These are phyloP conservation scores for Pleurotus giganteus DNA, from an alignment of 768 basidiomycete genomes.

Conservation along the genomic window DNA sequence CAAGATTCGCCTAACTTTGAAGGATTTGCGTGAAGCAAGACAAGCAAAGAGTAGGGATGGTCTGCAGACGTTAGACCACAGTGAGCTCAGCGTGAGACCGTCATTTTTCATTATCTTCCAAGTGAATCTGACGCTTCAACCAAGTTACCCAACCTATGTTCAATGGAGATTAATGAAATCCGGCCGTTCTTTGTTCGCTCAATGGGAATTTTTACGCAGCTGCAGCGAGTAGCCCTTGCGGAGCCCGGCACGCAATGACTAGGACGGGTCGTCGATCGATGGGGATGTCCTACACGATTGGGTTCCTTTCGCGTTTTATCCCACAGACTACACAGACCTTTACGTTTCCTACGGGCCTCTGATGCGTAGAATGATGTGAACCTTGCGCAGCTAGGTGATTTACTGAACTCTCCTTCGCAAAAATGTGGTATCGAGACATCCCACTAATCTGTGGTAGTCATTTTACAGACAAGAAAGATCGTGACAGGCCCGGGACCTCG, in stretches of 20 bases:
- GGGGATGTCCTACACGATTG: no score
- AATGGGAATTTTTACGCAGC: conserved; percentile 70
- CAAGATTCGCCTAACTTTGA: conserved; percentile 78
- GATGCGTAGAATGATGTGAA: no score
- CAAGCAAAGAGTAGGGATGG: conserved; percentile 93
- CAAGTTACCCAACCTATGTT: conserved; percentile 80
- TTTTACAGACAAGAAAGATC: no score
- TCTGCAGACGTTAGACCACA: conserved; percentile 75
- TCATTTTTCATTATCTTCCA: not conserved
- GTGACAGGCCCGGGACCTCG: no score
- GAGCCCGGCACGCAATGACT: not conserved
- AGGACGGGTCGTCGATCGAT: no score
- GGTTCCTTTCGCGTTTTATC: no score
- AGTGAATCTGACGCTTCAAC: not conserved
- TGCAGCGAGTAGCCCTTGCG: conserved; percentile 22
- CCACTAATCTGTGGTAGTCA: no score
- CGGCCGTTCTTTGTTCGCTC: conserved; percentile 84
- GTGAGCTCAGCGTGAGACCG: conserved; percentile 68
- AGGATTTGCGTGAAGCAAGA: conserved; percentile 93
- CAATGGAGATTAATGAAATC: conserved; percentile 95
- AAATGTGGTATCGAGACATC: no score
- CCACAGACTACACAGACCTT: no score
- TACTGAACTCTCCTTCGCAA: no score
- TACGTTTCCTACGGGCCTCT: no score
- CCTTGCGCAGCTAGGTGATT: no score